Base-by-base conservation (phyloP, 148 eudicot species). In the Fagopyrum tataricum region DNA sequence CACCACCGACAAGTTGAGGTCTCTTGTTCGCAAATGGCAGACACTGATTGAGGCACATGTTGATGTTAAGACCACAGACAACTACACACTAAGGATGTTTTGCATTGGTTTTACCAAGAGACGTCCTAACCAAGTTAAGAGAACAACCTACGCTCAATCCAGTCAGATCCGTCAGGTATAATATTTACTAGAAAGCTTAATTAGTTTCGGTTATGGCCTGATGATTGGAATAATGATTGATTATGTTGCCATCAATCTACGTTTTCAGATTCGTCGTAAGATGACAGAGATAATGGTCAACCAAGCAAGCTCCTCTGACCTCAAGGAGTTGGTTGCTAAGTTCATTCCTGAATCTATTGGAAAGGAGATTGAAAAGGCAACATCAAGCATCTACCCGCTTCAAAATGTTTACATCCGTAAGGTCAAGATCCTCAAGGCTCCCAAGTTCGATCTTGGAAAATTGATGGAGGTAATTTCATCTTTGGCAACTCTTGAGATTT, bases 21-120 rank as follows among this genome's bases (percentile, higher is more conserved):
- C 72, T 51, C 72, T 70, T 70, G 72, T 70, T 70, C 72, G 72
- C 72, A 70, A 70, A 31, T 70, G 72, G 72, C 72, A 70, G 49
- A 70, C 72, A 2, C 44, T 70, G 72, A 70, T 70, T n/a, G 72
- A 70, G 72, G 72, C 72, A 43, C 72, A 70, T 70, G 72, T 70
- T 10, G 72, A 70, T 70, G 72, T 70, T 20, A 70, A 70, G 49
- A 70, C 72, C 43, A 70, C 72, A 7, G 72, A 70, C 49, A 70
- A 70, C 52, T 70, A 14, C 72, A 70, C 72, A 0, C 72, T 70
- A 20, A 24, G 72, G 18, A 70, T 70, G 72, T 70, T 70, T 51
- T 70, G 72, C 52, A 70, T 70, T 44, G 72, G 51, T 43, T 70
- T 70, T 37, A 70, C 72, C 48, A 70, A 70, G 72, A 70, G 72